Evolutionary conservation across 1,284 basidiomycete genomes (phyloP).

Genomic region (Tetrapyrgos nigripes): DNA sequence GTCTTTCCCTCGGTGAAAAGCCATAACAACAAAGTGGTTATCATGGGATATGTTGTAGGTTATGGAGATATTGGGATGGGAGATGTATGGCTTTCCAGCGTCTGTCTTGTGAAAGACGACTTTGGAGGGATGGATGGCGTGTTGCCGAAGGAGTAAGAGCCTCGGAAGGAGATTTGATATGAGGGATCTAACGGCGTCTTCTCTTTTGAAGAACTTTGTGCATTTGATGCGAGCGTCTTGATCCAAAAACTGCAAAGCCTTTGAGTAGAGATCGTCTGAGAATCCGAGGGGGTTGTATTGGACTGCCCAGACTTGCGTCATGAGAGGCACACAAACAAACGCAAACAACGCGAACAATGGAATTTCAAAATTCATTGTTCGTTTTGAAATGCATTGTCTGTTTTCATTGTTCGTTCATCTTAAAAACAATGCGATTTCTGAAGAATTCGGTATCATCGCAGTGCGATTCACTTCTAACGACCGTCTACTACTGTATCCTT

Average conservation of each 20-base stretch:
- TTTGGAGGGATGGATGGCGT: constrained; percentile 50
- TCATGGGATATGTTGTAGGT: constrained; percentile 86
- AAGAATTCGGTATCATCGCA: too few species aligned
- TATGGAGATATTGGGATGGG: constrained; percentile 54
- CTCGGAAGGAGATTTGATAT: constrained; percentile 75
- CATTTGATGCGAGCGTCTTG: constrained; percentile 57
- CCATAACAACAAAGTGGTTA: constrained; percentile 72
- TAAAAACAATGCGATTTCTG: too few species aligned
- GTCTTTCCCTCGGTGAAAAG: constrained; percentile 58
- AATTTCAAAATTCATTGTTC: too few species aligned
- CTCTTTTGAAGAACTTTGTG: constrained; percentile 67
- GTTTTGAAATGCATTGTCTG: too few species aligned
- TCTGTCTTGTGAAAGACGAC: constrained; percentile 63
- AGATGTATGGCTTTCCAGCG: constrained; percentile 75
- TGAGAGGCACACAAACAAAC: too few species aligned
- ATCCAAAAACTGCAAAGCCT: constrained; percentile 62
- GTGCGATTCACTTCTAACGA: too few species aligned
- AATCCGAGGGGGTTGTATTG: constrained; percentile 53
- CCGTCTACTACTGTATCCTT: too few species aligned
- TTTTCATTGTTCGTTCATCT: too few species aligned
- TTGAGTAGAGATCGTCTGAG: constrained; percentile 65
- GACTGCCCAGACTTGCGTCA: constrained; percentile 66
- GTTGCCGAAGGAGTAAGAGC: constrained; percentile 57
- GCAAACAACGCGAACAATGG: too few species aligned
- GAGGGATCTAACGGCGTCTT: constrained; percentile 76